These are phyloP conservation scores for Alternaria sp. DNA, from an alignment of 2,329 filamentous ascomycete species.

Conservation along the genomic window DNA sequence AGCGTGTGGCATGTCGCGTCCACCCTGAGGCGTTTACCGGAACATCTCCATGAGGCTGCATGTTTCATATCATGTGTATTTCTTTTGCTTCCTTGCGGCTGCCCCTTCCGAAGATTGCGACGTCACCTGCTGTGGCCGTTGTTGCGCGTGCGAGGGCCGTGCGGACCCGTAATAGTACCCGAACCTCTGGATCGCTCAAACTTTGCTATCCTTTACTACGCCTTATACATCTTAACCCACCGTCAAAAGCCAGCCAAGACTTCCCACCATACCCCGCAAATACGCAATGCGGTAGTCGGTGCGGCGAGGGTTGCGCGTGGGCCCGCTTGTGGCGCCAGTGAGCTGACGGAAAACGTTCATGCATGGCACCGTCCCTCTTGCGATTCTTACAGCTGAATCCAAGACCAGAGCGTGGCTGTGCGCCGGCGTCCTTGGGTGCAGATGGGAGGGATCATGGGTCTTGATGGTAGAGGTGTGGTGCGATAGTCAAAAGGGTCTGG, in stretches of 20 bases:
- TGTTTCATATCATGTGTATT: constrained; percentile 16
- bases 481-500: constrained; percentile 17
- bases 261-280: constrained; percentile 19
- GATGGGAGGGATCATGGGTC: constrained; percentile 9
- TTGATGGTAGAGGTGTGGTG: constrained; percentile 9
- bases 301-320: constrained; percentile 8
- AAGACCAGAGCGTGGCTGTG: constrained; percentile 26
- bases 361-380: constrained; percentile 23
- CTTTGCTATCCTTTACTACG: constrained; percentile 12
- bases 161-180: constrained; percentile 8
- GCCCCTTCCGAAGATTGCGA: constrained; percentile 10
- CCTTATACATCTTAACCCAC: constrained; percentile 13
- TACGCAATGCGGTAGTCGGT: constrained; percentile 20
- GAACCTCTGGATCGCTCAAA: constrained; percentile 15
- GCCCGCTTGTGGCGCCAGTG: constrained; percentile 21
- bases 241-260: constrained; percentile 10
- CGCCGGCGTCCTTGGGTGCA: constrained; percentile 25
- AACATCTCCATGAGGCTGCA: constrained; percentile 11
- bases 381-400: constrained; percentile 19
- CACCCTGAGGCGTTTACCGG: constrained; percentile 7
- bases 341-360: constrained; percentile 25
- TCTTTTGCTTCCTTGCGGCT: constrained; percentile 4
- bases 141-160: constrained; percentile 6
- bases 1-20: constrained; percentile 1
- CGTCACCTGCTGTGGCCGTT: constrained; percentile 12